Evolutionary conservation across 2,329 filamentous ascomycete genomes (phyloP).

Genomic region (Cladophialophora yegresii): DNA sequence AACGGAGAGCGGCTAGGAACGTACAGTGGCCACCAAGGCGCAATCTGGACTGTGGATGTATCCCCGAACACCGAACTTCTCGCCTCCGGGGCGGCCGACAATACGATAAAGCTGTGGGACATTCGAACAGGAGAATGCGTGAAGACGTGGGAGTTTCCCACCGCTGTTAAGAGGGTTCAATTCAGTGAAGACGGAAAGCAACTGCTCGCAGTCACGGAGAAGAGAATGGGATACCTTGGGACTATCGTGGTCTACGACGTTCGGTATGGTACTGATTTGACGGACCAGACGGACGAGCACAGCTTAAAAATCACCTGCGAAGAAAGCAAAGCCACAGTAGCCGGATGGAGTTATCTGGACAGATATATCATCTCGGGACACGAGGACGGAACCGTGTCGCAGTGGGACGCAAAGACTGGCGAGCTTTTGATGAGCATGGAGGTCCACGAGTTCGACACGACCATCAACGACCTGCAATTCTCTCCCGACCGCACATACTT

Average conservation of each 20-base stretch:
- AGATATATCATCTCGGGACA: slow-evolving; percentile 98
- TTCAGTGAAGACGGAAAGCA: slow-evolving; percentile 92
- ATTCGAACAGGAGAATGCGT: slow-evolving; percentile 87
- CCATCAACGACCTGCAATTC: slow-evolving; percentile 95
- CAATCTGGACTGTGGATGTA: slow-evolving; percentile 97
- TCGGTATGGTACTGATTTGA: slow-evolving; percentile 72
- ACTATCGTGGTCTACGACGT: slow-evolving; percentile 94
- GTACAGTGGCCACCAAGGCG: slow-evolving; percentile 95
- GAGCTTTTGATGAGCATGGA: slow-evolving; percentile 78
- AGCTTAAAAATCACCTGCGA: slow-evolving; percentile 86
- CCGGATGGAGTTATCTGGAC: slow-evolving; percentile 90
- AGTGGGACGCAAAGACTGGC: slow-evolving; percentile 89
- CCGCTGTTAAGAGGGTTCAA: slow-evolving; percentile 95
- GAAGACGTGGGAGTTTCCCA: slow-evolving; percentile 97
- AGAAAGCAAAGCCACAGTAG: slow-evolving; percentile 95
- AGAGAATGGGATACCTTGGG: slow-evolving; percentile 94
- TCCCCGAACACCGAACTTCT: slow-evolving; percentile 89
- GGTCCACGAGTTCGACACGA: slow-evolving; percentile 79
- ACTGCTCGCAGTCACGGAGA: slow-evolving; percentile 93
- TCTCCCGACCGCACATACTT: slow-evolving; percentile 92
- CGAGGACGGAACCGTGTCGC: slow-evolving; percentile 89
- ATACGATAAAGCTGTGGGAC: slow-evolving; percentile 97
- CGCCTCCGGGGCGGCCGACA: slow-evolving; percentile 94
- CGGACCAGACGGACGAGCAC: slow-evolving; percentile 81
- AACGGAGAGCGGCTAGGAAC: slow-evolving; percentile 97